phyloP scores from a whole-genome alignment of 345 rosid species.

The Litchi chinensis region DNA sequence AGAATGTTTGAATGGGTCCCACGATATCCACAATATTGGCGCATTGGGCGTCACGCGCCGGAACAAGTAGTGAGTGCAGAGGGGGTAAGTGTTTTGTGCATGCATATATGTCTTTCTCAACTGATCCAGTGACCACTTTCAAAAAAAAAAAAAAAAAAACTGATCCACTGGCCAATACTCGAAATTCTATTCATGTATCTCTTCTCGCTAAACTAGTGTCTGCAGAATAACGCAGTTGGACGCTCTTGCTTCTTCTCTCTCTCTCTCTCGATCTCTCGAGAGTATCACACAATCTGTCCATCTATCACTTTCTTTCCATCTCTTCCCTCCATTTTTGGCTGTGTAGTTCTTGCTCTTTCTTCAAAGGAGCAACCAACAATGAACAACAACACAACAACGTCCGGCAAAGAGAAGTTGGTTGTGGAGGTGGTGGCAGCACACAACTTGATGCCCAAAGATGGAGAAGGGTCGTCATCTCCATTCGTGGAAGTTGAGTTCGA shows the following conservation, averaged over 20 bases:
- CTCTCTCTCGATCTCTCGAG: too few relatives aligned
- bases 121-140: too few relatives aligned
- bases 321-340: slow-evolving; percentile 10
- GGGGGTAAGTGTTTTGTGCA: too few relatives aligned
- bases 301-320: not conserved
- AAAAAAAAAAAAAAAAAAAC: too few relatives aligned
- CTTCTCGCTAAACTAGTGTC: not conserved
- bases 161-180: not conserved
- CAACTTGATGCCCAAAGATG: slow-evolving; percentile 81
- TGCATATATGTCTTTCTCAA: not conserved
- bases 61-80: not conserved
- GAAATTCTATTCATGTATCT: not conserved
- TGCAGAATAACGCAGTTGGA: slow-evolving; percentile 23
- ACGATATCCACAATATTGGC: slow-evolving; percentile 25
- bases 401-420: slow-evolving; percentile 57
- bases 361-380: slow-evolving; percentile 16
- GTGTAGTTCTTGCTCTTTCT: not conserved
- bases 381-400: slow-evolving; percentile 8
- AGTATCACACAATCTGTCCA: slow-evolving; percentile 17
- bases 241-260: slow-evolving; percentile 25
- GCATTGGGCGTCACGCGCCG: slow-evolving; percentile 18
- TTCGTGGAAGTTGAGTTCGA: slow-evolving; percentile 76
- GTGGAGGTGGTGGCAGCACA: slow-evolving; percentile 72
- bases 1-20: slow-evolving; percentile 28
- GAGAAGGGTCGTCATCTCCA: slow-evolving; percentile 75